Evolutionary conservation across 2,329 filamentous ascomycete genomes (phyloP).

Genomic region (Epicoccum sorghinum): DNA sequence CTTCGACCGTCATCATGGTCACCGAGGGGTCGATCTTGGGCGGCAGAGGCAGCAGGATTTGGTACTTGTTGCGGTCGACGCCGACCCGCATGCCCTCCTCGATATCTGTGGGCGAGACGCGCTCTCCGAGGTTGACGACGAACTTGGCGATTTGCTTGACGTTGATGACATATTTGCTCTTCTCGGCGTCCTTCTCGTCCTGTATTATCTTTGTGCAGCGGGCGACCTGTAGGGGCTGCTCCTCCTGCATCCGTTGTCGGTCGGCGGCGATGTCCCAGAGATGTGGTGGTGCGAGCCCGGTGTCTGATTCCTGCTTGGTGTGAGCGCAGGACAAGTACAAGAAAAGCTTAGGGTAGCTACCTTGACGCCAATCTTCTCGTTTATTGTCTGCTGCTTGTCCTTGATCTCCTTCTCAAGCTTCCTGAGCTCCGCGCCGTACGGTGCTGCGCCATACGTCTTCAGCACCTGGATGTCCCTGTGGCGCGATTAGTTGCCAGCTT

Average conservation of each 20-base stretch:
- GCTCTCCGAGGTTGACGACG: conserved; percentile 94
- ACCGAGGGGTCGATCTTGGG: conserved; percentile 99
- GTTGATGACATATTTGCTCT: conserved; percentile 99
- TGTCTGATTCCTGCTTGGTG: conserved; percentile 85
- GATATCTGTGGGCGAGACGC: conserved; percentile 97
- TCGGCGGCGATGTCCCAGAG: conserved; percentile 98
- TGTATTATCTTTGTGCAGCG: conserved; percentile 99
- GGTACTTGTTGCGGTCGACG: conserved; percentile 98
- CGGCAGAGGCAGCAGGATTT: conserved; percentile 93
- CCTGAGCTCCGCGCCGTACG: conserved; percentile 91
- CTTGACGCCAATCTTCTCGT: conserved; percentile 85
- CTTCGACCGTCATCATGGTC: conserved; percentile 99
- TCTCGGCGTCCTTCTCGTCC: conserved; percentile 92
- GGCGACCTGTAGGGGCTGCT: conserved; percentile 96
- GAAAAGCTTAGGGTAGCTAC: conserved; percentile 10
- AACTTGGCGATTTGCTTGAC: conserved; percentile 99
- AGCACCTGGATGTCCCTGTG: conserved; percentile 96
- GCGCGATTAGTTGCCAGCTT: conserved; percentile 38
- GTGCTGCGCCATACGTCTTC: conserved; percentile 97
- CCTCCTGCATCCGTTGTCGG: conserved; percentile 96
- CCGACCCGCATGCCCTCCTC: conserved; percentile 99
- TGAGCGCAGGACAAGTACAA: conserved; percentile 8
- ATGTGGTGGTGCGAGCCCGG: conserved; percentile 95
- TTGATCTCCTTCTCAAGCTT: conserved; percentile 99
- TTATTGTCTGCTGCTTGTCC: conserved; percentile 96